These are phyloP conservation scores for Lecanicillium sp. DNA, from an alignment of 2,329 filamentous ascomycete genomes.

Conservation along the genomic window DNA sequence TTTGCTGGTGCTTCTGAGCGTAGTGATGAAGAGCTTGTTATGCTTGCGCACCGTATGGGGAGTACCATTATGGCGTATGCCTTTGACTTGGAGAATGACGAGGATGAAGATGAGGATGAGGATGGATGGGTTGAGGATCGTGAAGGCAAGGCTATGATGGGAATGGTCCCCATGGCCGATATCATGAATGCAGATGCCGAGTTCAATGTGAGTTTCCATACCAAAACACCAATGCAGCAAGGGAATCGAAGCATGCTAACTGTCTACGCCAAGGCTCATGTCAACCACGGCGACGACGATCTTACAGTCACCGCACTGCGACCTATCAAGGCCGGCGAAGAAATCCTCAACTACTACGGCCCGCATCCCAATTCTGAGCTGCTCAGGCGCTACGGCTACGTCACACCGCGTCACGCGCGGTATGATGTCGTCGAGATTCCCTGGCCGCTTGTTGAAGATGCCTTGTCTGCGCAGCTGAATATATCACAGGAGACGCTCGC, in stretches of 20 bases:
- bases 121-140: constrained; percentile 60
- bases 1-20: constrained; percentile 30
- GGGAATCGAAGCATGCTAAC: not conserved
- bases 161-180: constrained; percentile 87
- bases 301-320: constrained; percentile 67
- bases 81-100: constrained; percentile 63
- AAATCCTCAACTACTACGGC: constrained; percentile 86
- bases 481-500: constrained; percentile 29
- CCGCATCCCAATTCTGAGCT: constrained; percentile 76
- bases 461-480: constrained; percentile 30
- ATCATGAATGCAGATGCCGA: constrained; percentile 83
- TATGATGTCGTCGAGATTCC: constrained; percentile 80
- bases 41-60: constrained; percentile 68
- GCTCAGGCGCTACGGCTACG: constrained; percentile 77
- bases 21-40: constrained; percentile 36
- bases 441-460: constrained; percentile 46
- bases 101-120: constrained; percentile 50
- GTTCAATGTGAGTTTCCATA: constrained; percentile 56
- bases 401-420: constrained; percentile 66
- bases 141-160: constrained; percentile 53
- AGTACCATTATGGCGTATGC: constrained; percentile 89
- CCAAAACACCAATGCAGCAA: not conserved
- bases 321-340: constrained; percentile 59
- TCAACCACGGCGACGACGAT: constrained; percentile 42
- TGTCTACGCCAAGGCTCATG: constrained; percentile 34